Evolutionary conservation across 345 rosid genomes (phyloP), one percentile per base, ranked within the genome.

Genomic region (Arabis hirsuta): DNA sequence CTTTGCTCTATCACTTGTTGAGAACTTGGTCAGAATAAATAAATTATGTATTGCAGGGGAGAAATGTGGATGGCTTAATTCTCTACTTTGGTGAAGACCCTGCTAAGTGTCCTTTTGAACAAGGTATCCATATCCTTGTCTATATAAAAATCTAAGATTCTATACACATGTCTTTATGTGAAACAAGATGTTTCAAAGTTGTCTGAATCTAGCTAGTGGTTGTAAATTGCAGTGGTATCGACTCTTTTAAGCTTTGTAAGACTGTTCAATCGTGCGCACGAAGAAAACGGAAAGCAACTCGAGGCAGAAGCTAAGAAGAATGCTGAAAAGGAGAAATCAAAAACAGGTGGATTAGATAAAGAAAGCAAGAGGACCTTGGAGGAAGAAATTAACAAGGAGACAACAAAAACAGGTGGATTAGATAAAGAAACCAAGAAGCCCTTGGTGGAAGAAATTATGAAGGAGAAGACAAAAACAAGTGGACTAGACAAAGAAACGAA

Each of bases 61-160:
- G 88, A 79, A 89, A 88, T 63, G 93, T 85, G 47, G 98, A 94
- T 81, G 86, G 91, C 42, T 79, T 91, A 79, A 90, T 91, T 77
- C 85, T 89, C 76, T 94, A 94, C 75, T 94, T 91, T 68, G 98
- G 98, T 55, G 97, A 94, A 84, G 96, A 91, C 83, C 98, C 98
- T 39, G 88, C 93, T 39, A 88, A 90, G 27, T 94, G 91, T 52
- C 87, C 96, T 55, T 91, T 91, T 39, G 97, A 94, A 76, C 97
- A 94, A 88, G 98, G 96, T 94, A 66, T 36, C 57, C 55, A 9
- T 53, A 62, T 58, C 73, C 7, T 58, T 24, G 27, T 48, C 57
- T 47, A 14, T 36, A 11, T 38, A 14, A 11, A 3, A 32, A 56
- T 31, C 0, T 9, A 36, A 36, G 41, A 36, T 24, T 43, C 8